Evolutionary conservation across 306 rosid genomes (phyloP), one percentile per base, ranked within the genome.

Genomic region (Purshia tridentata): DNA sequence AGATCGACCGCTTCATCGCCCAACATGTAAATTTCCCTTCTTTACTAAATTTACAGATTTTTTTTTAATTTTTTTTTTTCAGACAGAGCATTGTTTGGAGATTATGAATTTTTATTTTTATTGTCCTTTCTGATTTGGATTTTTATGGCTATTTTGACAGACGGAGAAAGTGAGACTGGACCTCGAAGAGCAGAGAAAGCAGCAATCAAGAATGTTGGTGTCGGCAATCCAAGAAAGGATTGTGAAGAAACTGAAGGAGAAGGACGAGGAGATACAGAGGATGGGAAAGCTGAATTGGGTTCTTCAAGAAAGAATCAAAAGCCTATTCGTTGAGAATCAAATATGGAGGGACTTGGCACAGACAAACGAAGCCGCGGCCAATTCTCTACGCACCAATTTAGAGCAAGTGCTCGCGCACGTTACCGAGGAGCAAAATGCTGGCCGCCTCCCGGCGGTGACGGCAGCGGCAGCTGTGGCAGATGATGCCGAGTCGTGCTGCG

Each of bases 301-400:
- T 0, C 91, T 94, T 9, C 90, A 88, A 67, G 97, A 94, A 37
- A 84, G 85, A 23, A 91, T 89, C 13, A 85, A 77, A 39, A 76
- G 53, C 19, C 60, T 94, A 4, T 86, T 83, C 42, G 57, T 82
- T 3, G 98, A 94, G 84, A 94, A 91, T 29, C 98, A 94, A 54
- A 64, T 88, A 8, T 91, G 97, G 96, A 83, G 82, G 53, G 95
- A 91, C 3, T 35, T 94, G 35, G 98, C 98, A 3, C 92, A 91
- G 8, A 82, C 84, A 0, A 94, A 88, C 75, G 97, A 94, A 79
- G 89, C 92, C 42, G 81, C 94, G 0, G 97, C 91, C 22, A 89
- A 89, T 60, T 85, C 88, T 51, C 90, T 94, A 0, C 88, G 97
- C 0, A 76, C 22, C 48, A 83, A 89, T 41, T 69, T 94, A 50